Percentiles rank a stretch among this genome's conserved stretches.
Evolutionary conservation across 2,329 filamentous ascomycete genomes (phyloP).

Genomic region (Venturia aucupariae): DNA sequence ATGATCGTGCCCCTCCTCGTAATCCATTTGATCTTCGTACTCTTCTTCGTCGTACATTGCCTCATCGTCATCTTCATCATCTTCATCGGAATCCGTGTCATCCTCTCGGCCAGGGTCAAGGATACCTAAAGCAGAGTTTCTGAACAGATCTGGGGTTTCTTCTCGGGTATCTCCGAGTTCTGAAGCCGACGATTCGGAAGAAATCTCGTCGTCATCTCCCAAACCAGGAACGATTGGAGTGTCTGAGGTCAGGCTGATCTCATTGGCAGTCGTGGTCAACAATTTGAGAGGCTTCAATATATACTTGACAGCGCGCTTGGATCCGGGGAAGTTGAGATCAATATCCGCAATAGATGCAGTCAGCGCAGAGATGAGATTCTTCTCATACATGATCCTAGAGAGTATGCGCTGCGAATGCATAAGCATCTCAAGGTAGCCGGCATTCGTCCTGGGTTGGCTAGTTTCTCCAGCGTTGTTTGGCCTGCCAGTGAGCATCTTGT

Average conservation of each 20-base stretch:
- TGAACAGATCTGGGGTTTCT: constrained; percentile 93
- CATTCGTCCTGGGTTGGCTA: constrained; percentile 27
- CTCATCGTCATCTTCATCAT: constrained; percentile 70
- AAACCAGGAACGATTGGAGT: constrained; percentile 58
- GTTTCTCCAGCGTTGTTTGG: constrained; percentile 40
- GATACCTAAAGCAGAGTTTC: constrained; percentile 92
- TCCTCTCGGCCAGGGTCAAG: constrained; percentile 75
- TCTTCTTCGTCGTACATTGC: constrained; percentile 78
- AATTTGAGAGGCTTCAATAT: constrained; percentile 84
- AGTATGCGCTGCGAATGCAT: constrained; percentile 67
- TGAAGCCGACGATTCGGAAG: constrained; percentile 78
- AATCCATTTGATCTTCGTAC: constrained; percentile 85
- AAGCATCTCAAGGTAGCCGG: constrained; percentile 20
- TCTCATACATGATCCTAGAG: constrained; percentile 95
- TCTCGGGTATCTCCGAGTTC: constrained; percentile 66
- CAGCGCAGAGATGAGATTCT: constrained; percentile 81
- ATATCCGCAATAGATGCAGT: constrained; percentile 91
- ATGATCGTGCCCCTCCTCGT: constrained; percentile 71
- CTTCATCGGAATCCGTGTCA: constrained; percentile 70
- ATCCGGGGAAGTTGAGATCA: constrained; percentile 85
- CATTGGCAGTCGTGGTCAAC: constrained; percentile 77
- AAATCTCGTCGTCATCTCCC: constrained; percentile 73
- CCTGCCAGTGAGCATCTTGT: constrained; percentile 78
- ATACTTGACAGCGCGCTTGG: constrained; percentile 92
- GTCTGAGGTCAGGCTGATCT: constrained; percentile 72